Evolutionary conservation across 768 basidiomycete species (phyloP).

Genomic region (Coprinopsis sp.): DNA sequence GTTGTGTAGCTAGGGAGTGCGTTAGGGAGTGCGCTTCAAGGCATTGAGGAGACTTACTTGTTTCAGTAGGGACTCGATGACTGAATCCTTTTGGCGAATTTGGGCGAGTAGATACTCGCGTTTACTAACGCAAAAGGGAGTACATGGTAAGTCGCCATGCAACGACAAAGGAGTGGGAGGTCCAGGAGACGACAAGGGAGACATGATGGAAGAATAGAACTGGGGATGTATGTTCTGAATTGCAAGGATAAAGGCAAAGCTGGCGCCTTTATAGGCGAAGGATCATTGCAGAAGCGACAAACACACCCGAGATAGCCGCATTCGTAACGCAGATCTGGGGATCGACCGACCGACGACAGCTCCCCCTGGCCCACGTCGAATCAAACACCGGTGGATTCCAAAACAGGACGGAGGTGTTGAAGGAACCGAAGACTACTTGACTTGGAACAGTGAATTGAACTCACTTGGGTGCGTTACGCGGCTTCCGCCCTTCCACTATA

Average conservation of each 20-base stretch:
- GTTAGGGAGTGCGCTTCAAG: background rate
- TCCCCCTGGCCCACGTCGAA: background rate
- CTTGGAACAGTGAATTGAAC: conserved; percentile 26
- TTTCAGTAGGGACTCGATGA: conserved; percentile 81
- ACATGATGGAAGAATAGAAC: conserved; percentile 18
- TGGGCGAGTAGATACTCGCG: conserved; percentile 83
- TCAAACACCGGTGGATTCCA: background rate
- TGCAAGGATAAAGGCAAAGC: conserved; percentile 6
- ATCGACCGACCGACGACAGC: background rate
- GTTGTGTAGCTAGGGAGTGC: conserved; percentile 58
- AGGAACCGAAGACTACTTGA: conserved; percentile 5
- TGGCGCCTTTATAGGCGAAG: background rate
- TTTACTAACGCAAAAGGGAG: conserved; percentile 52
- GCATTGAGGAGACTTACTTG: conserved; percentile 43
- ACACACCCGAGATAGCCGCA: conserved; percentile 3
- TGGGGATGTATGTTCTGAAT: conserved; percentile 4
- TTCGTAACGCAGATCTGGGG: background rate
- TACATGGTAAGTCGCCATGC: conserved; percentile 32
- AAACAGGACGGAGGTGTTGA: conserved; percentile 10
- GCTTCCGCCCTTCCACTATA: conserved; percentile 81
- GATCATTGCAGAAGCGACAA: conserved; percentile 8
- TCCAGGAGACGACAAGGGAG: conserved; percentile 20
- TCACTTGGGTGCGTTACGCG: conserved; percentile 76
- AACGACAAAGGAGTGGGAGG: no score
- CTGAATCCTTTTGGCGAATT: conserved; percentile 81